Evolutionary conservation across 805 yeast species (phyloP).

Genomic region (Peterozyma toletana): DNA sequence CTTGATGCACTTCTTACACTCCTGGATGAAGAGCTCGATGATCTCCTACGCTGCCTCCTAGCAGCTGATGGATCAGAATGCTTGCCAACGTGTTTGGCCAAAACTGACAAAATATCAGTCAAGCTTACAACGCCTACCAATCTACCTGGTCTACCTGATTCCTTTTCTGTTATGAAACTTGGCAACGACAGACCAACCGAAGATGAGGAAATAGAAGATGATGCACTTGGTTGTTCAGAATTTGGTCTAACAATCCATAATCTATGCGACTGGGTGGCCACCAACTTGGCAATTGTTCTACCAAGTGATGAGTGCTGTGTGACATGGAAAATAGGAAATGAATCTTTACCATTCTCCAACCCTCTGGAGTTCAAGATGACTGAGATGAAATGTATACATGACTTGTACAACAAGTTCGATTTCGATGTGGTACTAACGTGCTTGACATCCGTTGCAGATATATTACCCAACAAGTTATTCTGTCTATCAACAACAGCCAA

Average conservation of each 20-base stretch:
- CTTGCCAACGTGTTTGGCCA: conserved; percentile 71
- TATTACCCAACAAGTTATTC: conserved; percentile 76
- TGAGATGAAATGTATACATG: conserved; percentile 83
- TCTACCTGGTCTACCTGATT: conserved; percentile 61
- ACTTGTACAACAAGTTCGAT: conserved; percentile 70
- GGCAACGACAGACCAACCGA: conserved; percentile 4
- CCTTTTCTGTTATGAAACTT: conserved; percentile 12
- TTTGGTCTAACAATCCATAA: conserved; percentile 70
- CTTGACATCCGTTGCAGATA: conserved; percentile 89
- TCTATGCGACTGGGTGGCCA: conserved; percentile 91
- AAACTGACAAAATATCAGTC: conserved; percentile 79
- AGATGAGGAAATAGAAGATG: conserved; percentile 11
- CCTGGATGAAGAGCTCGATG: conserved; percentile 31
- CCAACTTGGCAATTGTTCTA: conserved; percentile 87
- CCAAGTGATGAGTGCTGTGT: conserved; percentile 73
- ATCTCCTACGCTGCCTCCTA: conserved; percentile 79
- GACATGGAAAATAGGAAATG: conserved; percentile 94
- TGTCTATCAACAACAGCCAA: conserved; percentile 86
- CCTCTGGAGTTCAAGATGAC: conserved; percentile 85
- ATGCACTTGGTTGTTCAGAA: conserved; percentile 8
- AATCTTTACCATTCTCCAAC: conserved; percentile 89
- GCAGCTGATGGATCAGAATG: conserved; percentile 79
- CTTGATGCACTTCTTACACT: conserved; percentile 25
- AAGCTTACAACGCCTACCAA: conserved; percentile 87
- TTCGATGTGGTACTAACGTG: conserved; percentile 83